Base-by-base conservation (phyloP, 352 stramenopile genomes). In the Phytophthora boehmeriae region DNA sequence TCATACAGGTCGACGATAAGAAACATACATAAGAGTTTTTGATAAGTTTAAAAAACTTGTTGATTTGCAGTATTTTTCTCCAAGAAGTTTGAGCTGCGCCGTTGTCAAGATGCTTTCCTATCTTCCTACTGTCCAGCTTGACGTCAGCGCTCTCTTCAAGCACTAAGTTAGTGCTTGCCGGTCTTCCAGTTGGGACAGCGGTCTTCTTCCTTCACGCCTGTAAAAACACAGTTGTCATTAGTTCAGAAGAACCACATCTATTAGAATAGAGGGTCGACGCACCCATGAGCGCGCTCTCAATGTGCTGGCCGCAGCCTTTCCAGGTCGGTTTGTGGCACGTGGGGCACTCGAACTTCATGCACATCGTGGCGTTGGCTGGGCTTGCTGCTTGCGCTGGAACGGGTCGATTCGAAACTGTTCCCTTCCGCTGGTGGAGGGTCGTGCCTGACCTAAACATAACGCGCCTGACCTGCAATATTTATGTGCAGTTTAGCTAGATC, bases 261-360 rank as follows among this genome's bases (percentile, higher is more conserved):
- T n/a, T 20, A 60, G 9, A 42, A 19, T 44, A 14, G 17, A 17
- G 49, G 13, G 30, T 34, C 19, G 17, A 59, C 58, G 27, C 38
- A 81, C 71, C 78, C 35, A 36, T 60, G 20, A 89, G 69, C 41
- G 79, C 79, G 32, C 46, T 73, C 19, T 86, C 79, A 25, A 89
- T 83, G 59, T 89, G 79, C 62, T 75, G 61, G 27, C 76, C 79
- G 63, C 79, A 86, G 43, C 79, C 79, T 43, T 72, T 77, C 79
- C 79, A 89, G 39, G 76, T 89, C 16, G 79, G 45, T 61, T 89
- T 87, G 41, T 85, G 66, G 66, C 79, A 89, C 16, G 67, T 85
- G 10, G 68, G 16, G 54, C 79, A 88, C 53, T 88, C 75, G 22
- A 80, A 55, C 58, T 88, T 86, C 56, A 76, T 66, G 70, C 78